phyloP scores from a whole-genome alignment of 2,329 filamentous ascomycete genomes.

The Hypoxylon sp. region DNA sequence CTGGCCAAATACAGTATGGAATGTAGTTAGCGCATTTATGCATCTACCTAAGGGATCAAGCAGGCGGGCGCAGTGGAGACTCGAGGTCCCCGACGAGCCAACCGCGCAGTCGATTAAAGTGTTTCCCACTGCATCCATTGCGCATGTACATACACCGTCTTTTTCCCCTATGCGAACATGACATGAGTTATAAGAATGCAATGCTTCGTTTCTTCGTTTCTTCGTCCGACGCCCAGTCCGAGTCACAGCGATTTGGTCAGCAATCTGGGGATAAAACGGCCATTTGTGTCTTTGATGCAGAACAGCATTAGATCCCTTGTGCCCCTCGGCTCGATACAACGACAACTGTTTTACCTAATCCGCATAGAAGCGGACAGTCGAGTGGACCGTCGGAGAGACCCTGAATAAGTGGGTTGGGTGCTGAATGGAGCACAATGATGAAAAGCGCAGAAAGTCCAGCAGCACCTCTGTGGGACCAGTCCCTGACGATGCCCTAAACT shows the following conservation, averaged over 20 bases:
- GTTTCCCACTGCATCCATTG: slow-evolving; percentile 4
- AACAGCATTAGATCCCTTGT: slow-evolving; percentile 15
- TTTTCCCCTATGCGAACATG: slow-evolving; percentile 5
- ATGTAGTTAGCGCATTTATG: slow-evolving; percentile 31
- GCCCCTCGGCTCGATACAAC: slow-evolving; percentile 11
- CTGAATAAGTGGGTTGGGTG: slow-evolving; percentile 30
- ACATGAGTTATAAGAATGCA: not conserved
- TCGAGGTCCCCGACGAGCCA: slow-evolving; percentile 13
- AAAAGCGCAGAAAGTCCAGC: slow-evolving; percentile 28
- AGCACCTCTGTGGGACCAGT: slow-evolving; percentile 34
- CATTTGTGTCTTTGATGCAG: not conserved
- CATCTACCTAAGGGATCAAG: slow-evolving; percentile 16
- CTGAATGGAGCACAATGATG: slow-evolving; percentile 29
- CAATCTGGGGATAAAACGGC: not conserved
- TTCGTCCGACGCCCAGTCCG: not conserved
- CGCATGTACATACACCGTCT: slow-evolving; percentile 18
- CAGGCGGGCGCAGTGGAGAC: slow-evolving; percentile 20
- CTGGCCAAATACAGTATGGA: slow-evolving; percentile 36
- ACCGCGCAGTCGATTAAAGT: slow-evolving; percentile 10
- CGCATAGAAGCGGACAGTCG: slow-evolving; percentile 17
- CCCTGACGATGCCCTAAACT: slow-evolving; percentile 40
- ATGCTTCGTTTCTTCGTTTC: slow-evolving; percentile 4
- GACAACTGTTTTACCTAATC: slow-evolving; percentile 24
- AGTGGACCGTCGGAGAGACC: slow-evolving; percentile 26
- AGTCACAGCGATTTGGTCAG: slow-evolving; percentile 5